A percentile compares a stretch with the other conserved stretches of the same genome.
Conservation (phyloP, 169 alveolate species). For the Eimeria tenella region DNA sequence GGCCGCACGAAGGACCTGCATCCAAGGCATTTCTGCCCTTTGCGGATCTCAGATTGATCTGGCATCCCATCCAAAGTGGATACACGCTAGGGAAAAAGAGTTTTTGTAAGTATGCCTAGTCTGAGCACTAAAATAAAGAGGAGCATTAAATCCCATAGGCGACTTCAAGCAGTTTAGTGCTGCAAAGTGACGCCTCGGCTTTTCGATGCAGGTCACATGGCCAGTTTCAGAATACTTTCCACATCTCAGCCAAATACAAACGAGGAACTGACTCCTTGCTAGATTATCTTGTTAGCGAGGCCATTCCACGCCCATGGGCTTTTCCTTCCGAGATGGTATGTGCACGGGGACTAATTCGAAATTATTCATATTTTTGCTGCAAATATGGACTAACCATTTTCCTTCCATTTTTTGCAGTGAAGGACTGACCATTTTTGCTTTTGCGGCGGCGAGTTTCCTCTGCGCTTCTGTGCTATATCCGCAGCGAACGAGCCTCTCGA, state of each 20-base stretch:
- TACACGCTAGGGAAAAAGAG: conserved; percentile 76
- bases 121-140: background rate
- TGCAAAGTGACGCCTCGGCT: conserved; percentile 71
- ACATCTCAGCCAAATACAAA: conserved; percentile 88
- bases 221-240: conserved; percentile 86
- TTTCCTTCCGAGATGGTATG: conserved; percentile 87
- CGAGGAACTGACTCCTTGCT: conserved; percentile 86
- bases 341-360: background rate
- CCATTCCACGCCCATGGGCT: conserved; percentile 88
- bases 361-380: background rate
- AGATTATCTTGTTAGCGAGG: conserved; percentile 81
- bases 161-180: background rate
- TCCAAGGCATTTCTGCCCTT: background rate
- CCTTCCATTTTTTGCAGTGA: background rate
- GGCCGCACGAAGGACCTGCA: background rate
- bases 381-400: background rate
- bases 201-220: conserved; percentile 87
- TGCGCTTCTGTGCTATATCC: too few species aligned
- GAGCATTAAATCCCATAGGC: background rate
- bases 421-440: too few species aligned
- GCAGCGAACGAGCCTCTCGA: conserved; percentile 81
- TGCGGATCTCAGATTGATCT: conserved; percentile 69
- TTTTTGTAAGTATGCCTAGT: conserved; percentile 60
- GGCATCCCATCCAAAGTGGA: conserved; percentile 82
- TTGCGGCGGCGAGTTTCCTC: too few species aligned